These are phyloP conservation scores for Solioccasus polychromus DNA, from an alignment of 768 basidiomycete species.

Conservation along the genomic window DNA sequence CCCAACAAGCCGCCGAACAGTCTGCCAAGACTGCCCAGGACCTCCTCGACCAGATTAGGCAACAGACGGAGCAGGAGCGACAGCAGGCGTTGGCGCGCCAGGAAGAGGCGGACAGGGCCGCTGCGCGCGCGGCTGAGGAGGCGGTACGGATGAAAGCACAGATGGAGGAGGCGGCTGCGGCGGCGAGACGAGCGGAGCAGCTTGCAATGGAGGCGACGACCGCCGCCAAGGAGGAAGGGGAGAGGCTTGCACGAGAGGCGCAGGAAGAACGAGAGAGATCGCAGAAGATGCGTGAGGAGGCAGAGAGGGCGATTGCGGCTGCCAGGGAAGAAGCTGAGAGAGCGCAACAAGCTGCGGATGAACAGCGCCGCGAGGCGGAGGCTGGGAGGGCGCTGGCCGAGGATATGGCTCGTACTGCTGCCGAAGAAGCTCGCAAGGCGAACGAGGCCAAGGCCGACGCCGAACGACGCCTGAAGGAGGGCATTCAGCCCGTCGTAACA, in stretches of 20 bases:
- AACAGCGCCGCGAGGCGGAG: slow-evolving; percentile 19
- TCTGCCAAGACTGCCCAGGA: slow-evolving; percentile 6
- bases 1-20: slow-evolving; percentile 1
- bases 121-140: slow-evolving; percentile 4
- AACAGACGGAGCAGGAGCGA: slow-evolving; percentile 13
- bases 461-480: slow-evolving; percentile 17
- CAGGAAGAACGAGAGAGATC: slow-evolving; percentile 14
- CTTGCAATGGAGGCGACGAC: slow-evolving; percentile 9
- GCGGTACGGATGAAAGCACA: slow-evolving; percentile 5
- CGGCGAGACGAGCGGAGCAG: slow-evolving; percentile 2
- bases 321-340: slow-evolving; percentile 14
- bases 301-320: slow-evolving; percentile 9
- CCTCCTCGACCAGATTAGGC: background rate
- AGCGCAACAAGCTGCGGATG: slow-evolving; percentile 13
- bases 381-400: slow-evolving; percentile 17
- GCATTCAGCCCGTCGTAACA: slow-evolving; percentile 21
- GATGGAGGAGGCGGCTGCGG: slow-evolving; percentile 9
- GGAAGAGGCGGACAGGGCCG: slow-evolving; percentile 8
- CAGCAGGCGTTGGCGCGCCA: slow-evolving; percentile 4
- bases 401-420: slow-evolving; percentile 7
- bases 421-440: slow-evolving; percentile 16
- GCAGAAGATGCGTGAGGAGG: slow-evolving; percentile 13
- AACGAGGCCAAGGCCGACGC: slow-evolving; percentile 16
- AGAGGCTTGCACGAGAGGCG: slow-evolving; percentile 9
- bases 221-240: slow-evolving; percentile 17